Evolutionary conservation across 1,284 basidiomycete genomes (phyloP).

Genomic region (Trichosporon ovoides): DNA sequence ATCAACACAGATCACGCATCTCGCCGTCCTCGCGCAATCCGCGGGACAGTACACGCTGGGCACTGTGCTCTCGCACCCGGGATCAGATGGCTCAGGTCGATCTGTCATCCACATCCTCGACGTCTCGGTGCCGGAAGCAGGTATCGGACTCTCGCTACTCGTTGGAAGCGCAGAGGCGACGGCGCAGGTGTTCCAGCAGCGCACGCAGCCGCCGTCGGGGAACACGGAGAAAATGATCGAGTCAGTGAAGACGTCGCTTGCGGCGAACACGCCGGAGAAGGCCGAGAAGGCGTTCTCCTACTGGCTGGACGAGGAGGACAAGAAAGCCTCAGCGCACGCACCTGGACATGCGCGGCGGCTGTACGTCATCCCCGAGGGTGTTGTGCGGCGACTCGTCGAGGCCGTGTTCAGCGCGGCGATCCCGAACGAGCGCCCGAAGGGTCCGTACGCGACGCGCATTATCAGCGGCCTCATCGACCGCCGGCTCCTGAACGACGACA

Average conservation of each 20-base stretch:
- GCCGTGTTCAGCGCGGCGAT: conserved; percentile 28
- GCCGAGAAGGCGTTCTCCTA: conserved; percentile 19
- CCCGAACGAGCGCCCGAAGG: conserved; percentile 14
- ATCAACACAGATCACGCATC: conserved; percentile 23
- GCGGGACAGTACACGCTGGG: conserved; percentile 18
- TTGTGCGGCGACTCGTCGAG: conserved; percentile 15
- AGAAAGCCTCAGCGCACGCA: background rate
- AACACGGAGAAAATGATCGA: conserved; percentile 12
- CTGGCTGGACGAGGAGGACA: conserved; percentile 19
- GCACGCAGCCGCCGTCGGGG: background rate
- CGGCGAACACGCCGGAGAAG: conserved; percentile 9
- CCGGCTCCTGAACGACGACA: conserved; percentile 32
- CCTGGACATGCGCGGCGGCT: background rate
- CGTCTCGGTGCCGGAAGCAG: conserved; percentile 28
- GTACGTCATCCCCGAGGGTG: conserved; percentile 8
- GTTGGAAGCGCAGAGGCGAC: conserved; percentile 30
- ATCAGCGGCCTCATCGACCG: conserved; percentile 28
- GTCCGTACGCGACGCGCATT: conserved; percentile 31
- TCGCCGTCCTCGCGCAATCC: conserved; percentile 23
- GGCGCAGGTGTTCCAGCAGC: conserved; percentile 19
- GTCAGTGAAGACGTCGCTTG: conserved; percentile 6
- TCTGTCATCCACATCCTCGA: conserved; percentile 38
- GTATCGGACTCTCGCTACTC: conserved; percentile 36
- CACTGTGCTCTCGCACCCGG: conserved; percentile 15
- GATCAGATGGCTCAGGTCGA: conserved; percentile 17